phyloP scores from a whole-genome alignment of 2,329 filamentous ascomycete species.

The Xylariales sp. region DNA sequence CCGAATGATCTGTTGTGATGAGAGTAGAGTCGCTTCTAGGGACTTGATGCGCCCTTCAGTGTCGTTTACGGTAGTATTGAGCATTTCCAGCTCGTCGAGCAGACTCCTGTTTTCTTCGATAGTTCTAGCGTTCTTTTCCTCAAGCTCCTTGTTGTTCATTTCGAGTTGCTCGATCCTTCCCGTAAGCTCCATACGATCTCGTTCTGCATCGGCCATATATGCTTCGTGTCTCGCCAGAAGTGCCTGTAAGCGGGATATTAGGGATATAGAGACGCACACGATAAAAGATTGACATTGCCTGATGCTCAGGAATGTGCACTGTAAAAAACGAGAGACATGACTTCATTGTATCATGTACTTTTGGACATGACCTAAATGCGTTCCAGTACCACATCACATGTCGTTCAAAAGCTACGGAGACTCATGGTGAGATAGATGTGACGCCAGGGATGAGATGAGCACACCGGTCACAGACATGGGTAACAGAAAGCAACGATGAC shows the following conservation, averaged over 20 bases:
- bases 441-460: too few relatives aligned
- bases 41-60: constrained; percentile 76
- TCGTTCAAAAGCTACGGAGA: too few relatives aligned
- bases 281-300: neutral
- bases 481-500: too few relatives aligned
- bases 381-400: too few relatives aligned
- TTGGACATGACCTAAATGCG: too few relatives aligned
- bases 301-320: constrained; percentile 10
- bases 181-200: constrained; percentile 70
- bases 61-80: constrained; percentile 74
- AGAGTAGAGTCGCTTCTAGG: constrained; percentile 71
- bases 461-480: too few relatives aligned
- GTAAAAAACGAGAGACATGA: constrained; percentile 16
- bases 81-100: constrained; percentile 75
- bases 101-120: constrained; percentile 80
- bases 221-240: constrained; percentile 88
- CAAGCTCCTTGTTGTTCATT: constrained; percentile 65
- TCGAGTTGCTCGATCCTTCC: constrained; percentile 73
- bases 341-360: too few relatives aligned
- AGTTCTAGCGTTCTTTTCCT: constrained; percentile 70
- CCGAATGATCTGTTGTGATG: constrained; percentile 72
- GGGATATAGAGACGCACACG: constrained; percentile 41
- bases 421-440: too few relatives aligned
- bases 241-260: constrained; percentile 76
- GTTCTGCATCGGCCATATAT: constrained; percentile 88